Base-by-base conservation (phyloP, 106 monocot species). In the Acorus gramineus region DNA sequence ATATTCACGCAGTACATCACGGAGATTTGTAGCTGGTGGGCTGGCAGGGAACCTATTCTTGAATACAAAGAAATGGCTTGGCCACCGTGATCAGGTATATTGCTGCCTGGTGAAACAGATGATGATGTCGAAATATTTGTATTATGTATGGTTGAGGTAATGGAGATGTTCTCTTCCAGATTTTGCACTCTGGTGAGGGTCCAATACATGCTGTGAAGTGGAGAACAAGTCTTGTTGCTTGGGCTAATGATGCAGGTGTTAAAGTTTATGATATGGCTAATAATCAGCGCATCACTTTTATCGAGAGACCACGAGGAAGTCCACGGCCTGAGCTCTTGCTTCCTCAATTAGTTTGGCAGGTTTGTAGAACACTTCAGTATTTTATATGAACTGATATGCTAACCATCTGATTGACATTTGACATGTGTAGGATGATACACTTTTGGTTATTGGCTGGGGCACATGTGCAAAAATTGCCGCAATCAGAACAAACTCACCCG, bases 361-460 rank as follows among this genome's bases (percentile, higher is more conserved):
- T 90, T 55, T 13, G 63, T 60, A 52, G 4, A 53, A 14, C 60
- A 28, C 28, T 28, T 28, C 28, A 28, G 28, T 28, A 28, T 50
- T 72, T 11, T n/a, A 50, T 67, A 42, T 3, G 68, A 65, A 76
- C 42, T 6, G 48, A 28, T 49, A 8, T 6, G 28, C 28, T 28
- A 28, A 28, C 28, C 28, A 28, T 28, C 28, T 28, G 28, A 28
- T 28, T 28, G 28, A 28, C 28, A 28, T 59, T 79, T 53, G 8
- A 44, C 45, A 43, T 72, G 57, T 58, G n/a, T 65, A 96, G 95
- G 95, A 98, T 83, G 96, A 91, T 71, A 79, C 81, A 50, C 77
- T 91, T 45, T 80, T 98, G 64, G 96, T 98, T 46, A 88, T 98
- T 81, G 96, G 96, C n/a, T 98, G 96, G 96, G 96, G 96, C 77